Evolutionary conservation across 495 filamentous ascomycete species (phyloP), one percentile per base, ranked within the genome.

Genomic region (Jackrogersella multiformis): DNA sequence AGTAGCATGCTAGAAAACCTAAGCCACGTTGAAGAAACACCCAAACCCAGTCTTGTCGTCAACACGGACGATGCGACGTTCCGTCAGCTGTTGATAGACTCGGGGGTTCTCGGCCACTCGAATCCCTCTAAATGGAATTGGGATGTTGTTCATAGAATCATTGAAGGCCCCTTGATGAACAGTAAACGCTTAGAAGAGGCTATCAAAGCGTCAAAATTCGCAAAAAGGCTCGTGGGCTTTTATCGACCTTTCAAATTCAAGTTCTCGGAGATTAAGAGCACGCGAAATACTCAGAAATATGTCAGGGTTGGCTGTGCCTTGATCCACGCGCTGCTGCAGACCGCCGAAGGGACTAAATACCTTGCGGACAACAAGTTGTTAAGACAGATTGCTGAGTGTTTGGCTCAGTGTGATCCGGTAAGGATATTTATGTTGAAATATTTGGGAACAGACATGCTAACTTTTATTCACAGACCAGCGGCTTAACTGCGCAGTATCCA

Each of bases 71-170:
- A 98, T 64, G 86, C 86, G 13, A 89, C 88, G 12, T 99, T 99
- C 76, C 89, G 94, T 39, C 88, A 88, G 67, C 82, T 93, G 4
- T 83, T 99, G 53, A 74, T 97, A 34, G 96, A 99, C 62, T 96
- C 93, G 0, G 87, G 90, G 61, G 92, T 98, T 5, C 79, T 97
- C 49, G 90, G 87, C 53, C 92, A 89, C 35, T 89, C 90, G 49
- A 97, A 96, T 61, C 96, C 88, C 74, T 80, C 86, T 16, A 99
- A 99, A 72, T 99, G 95, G 95, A 92, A 95, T 68, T 99, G 95
- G 95, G 91, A 96, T 66, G 79, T 96, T 23, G 92, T 99, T 39
- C 85, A 92, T 56, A 88, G 89, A 68, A 87, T 98, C 32, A 93
- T 99, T 42, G 96, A 99, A 73, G 96, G 96, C 0, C 95, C 95